Evolutionary conservation across 75 land plant genomes (phyloP), one percentile per base, ranked within the genome.

Genomic region (Ceratopteris richardii): DNA sequence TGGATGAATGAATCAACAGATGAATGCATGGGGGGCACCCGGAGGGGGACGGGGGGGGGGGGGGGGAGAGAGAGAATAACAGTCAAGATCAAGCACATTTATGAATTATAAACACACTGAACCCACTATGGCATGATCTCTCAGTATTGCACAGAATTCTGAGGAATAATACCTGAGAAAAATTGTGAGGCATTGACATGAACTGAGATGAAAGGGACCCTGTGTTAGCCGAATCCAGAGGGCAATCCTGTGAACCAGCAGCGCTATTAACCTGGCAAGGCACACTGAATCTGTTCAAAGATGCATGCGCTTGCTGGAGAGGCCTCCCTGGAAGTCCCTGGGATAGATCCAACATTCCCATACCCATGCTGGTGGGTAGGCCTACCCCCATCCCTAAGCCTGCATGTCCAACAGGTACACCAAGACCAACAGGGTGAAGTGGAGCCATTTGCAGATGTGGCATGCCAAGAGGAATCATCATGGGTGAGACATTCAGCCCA

Each of bases 401-500:
- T 22, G 31, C 54, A n/a, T 42, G 33, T n/a, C 47, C 56, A 54
- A 61, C 63, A 33, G 69, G 74, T 40, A 60, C 69, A 12, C 57
- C 73, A 21, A 63, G 62, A n/a, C 60, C 70, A 28, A 58, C 29
- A 19, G 62, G 64, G n/a, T 61, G 42, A 26, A 62, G 70, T 23
- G 78, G 80, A 56, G 71, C 44, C 64, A 60, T 41, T 48, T 71
- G 77, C 59, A 69, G 10, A 25, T 79, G 73, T 55, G 70, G 87
- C 40, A 74, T 28, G 13, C 66, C 65, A 24, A 71, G 57, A 0
- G 80, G 80, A 46, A 73, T 30, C 50, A 71, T 74, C 67, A 67
- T 55, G 19, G 87, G 76, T 44, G 82, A 71, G 23, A 77, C 30
- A 39, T 58, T 74, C 56, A 79, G 51, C 24, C 83, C 87, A 66